These are phyloP conservation scores for Hansenula sp. DNA, from an alignment of 1,139 yeast genomes.

Conservation along the genomic window DNA sequence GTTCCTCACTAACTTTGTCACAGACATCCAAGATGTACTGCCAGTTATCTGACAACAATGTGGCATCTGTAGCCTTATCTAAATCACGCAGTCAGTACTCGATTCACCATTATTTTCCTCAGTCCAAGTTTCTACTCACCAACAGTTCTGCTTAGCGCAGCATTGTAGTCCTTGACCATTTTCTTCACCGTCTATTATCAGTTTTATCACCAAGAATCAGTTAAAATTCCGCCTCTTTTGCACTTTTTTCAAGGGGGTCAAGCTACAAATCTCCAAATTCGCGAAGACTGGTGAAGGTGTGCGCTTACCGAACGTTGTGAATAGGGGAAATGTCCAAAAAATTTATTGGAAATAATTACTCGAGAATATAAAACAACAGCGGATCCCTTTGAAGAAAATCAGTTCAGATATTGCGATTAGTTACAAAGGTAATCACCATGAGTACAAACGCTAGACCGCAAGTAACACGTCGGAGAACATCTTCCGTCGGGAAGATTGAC, in stretches of 20 bases:
- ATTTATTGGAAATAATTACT: background rate
- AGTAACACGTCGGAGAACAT: constrained; percentile 30
- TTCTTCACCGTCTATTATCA: background rate
- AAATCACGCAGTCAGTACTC: background rate
- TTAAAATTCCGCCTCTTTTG: too few species aligned
- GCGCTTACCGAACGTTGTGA: too few species aligned
- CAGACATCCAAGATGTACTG: constrained; percentile 78
- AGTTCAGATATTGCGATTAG: too few species aligned
- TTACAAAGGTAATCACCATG: background rate
- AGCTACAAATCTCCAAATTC: too few species aligned
- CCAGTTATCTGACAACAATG: constrained; percentile 85
- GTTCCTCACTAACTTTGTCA: constrained; percentile 70
- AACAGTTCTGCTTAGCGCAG: background rate
- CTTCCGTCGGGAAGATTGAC: constrained; percentile 55
- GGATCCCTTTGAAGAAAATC: too few species aligned
- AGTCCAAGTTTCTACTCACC: background rate
- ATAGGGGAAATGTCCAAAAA: too few species aligned
- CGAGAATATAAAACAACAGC: too few species aligned
- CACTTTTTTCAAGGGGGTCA: too few species aligned
- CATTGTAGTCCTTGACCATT: constrained; percentile 1
- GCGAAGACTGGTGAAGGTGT: too few species aligned
- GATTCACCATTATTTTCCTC: background rate
- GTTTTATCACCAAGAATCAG: too few species aligned
- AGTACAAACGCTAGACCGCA: constrained; percentile 1
- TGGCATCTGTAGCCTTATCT: constrained; percentile 74